Base-by-base conservation (phyloP, 306 rosid genomes). In the Trifolium fragiferum region DNA sequence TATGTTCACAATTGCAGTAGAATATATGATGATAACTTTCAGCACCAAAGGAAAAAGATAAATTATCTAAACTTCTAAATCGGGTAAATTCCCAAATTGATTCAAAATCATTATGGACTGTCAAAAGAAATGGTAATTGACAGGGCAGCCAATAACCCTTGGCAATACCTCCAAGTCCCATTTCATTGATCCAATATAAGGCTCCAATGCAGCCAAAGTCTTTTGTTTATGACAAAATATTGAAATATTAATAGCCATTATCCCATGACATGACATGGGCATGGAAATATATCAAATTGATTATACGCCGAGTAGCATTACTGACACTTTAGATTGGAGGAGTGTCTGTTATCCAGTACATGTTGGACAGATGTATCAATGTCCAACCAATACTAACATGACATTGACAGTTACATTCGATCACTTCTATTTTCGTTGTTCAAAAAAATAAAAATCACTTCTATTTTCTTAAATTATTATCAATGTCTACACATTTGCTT, bases 221-320 rank as follows among this genome's bases (percentile, higher is more conserved):
- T n/a, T 82, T 23, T 35, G 41, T 38, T 75, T 66, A 38, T 58
- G 70, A 74, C 37, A 63, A 79, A 59, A 40, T 32, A 40, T 55
- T 63, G 59, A 12, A 61, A 65, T 47, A 61, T 65, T 46, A 23
- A 59, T 68, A 61, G 18, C 47, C 37, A 18, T 40, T 19, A 21
- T 23, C 38, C 8, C 43, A 19, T 8, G 60, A n/a, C n/a, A n/a
- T n/a, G n/a, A 16, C 66, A 83, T 8, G n/a, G 15, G 32, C 49
- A 77, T 55, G 5, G 27, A 50, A 57, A 55, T 27, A 23, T 15
- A 77, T 20, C 32, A 68, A 55, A 63, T 46, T 3, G 58, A 80
- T n/a, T 32, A 43, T 35, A 30, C 16, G n/a, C 30, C 74, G 33
- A 53, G 2, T 49, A 49, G 20, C 20, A 49, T 7, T n/a, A 27